phyloP scores from a whole-genome alignment of 352 stramenopile species.

The Pythium monospermum region DNA sequence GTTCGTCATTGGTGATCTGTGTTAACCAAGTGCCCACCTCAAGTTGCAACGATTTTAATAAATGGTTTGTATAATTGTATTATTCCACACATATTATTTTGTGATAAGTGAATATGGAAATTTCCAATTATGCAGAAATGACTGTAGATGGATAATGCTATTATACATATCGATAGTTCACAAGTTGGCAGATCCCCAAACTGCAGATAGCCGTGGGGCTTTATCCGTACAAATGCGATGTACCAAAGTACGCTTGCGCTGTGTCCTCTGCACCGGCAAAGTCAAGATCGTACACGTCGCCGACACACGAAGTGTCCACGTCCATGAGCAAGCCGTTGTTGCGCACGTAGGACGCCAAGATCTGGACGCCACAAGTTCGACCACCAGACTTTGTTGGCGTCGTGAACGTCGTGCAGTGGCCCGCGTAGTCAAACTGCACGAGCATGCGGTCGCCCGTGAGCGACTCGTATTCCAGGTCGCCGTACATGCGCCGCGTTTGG shows the following conservation, averaged over 20 bases:
- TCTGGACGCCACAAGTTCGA: constrained; percentile 54
- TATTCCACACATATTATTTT: no score
- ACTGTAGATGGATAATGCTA: no score
- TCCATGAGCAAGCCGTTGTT: constrained; percentile 42
- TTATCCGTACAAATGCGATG: constrained; percentile 34
- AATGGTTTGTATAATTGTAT: no score
- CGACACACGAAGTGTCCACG: constrained; percentile 68
- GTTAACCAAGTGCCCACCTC: no score
- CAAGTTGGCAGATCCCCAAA: background rate
- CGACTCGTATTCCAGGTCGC: constrained; percentile 20
- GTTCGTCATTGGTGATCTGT: no score
- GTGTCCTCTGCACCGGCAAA: constrained; percentile 33
- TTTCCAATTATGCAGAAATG: no score
- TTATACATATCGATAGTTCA: no score
- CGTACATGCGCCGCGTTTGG: constrained; percentile 38
- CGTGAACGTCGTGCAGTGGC: constrained; percentile 36
- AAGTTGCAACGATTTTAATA: no score
- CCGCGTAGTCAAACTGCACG: constrained; percentile 38
- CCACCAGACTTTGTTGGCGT: constrained; percentile 41
- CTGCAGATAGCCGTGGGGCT: background rate
- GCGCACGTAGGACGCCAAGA: constrained; percentile 65
- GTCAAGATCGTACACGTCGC: constrained; percentile 41
- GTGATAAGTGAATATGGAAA: no score
- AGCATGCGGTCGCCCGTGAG: constrained; percentile 33
- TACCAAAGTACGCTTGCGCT: constrained; percentile 36